phyloP scores from a whole-genome alignment of 2,329 filamentous ascomycete genomes.

The Juglanconis sp. region DNA sequence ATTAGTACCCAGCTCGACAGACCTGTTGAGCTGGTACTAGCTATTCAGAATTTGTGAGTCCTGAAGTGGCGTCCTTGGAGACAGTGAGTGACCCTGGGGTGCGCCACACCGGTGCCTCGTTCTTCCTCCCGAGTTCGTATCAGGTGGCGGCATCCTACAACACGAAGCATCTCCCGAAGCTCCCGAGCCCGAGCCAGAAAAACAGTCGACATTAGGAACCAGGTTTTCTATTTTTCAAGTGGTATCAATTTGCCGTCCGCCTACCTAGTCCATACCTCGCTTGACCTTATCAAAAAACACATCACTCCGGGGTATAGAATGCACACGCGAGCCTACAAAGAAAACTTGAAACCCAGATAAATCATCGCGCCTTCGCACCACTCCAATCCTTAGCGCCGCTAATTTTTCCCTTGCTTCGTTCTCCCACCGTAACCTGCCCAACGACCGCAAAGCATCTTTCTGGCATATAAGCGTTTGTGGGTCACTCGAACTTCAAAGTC shows the following conservation, averaged over 20 bases:
- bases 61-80: too few relatives aligned
- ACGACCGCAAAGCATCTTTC: background rate
- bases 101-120: too few relatives aligned
- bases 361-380: background rate
- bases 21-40: too few relatives aligned
- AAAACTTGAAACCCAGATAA: background rate
- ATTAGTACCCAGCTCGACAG: too few relatives aligned
- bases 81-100: too few relatives aligned
- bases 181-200: background rate
- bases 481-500: background rate
- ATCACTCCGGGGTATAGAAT: conserved; percentile 4
- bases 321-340: background rate
- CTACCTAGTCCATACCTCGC: background rate
- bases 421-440: background rate
- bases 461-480: background rate
- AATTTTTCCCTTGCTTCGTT: background rate
- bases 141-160: too few relatives aligned
- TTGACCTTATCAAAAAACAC: background rate
- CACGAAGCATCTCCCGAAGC: too few relatives aligned
- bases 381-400: background rate
- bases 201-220: background rate
- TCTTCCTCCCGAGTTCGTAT: too few relatives aligned
- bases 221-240: background rate
- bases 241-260: background rate
- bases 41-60: too few relatives aligned